phyloP scores from a whole-genome alignment of 2,329 filamentous ascomycete species.

The Ascochyta rabiei region DNA sequence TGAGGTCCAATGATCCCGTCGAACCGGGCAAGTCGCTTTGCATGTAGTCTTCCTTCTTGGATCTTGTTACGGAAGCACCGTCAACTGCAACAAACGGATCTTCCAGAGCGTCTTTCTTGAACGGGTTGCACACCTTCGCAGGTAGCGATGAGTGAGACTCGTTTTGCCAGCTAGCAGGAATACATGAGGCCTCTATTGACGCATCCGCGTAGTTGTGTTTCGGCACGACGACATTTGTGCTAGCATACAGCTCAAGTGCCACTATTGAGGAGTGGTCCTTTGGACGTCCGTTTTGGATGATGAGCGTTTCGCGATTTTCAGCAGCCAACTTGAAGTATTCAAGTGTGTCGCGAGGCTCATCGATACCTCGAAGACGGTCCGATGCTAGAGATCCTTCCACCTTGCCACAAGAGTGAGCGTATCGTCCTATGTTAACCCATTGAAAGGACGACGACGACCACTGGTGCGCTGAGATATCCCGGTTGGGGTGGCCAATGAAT shows the following conservation, averaged over 20 bases:
- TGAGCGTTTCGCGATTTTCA: slow-evolving; percentile 42
- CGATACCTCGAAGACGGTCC: slow-evolving; percentile 48
- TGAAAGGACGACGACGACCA: slow-evolving; percentile 50
- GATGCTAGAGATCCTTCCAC: slow-evolving; percentile 53
- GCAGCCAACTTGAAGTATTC: slow-evolving; percentile 52
- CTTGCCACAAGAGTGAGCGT: slow-evolving; percentile 49
- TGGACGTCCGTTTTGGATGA: slow-evolving; percentile 18
- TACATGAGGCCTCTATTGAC: neutral
- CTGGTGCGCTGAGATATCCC: slow-evolving; percentile 55
- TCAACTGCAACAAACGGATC: slow-evolving; percentile 35
- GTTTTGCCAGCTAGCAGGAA: neutral
- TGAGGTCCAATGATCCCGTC: slow-evolving; percentile 32
- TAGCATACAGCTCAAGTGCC: neutral
- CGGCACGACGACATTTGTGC: neutral
- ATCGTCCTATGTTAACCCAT: slow-evolving; percentile 55
- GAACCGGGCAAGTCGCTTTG: neutral
- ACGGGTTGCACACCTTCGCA: neutral
- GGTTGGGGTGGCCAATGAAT: slow-evolving; percentile 56
- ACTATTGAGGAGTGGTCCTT: neutral
- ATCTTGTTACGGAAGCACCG: neutral
- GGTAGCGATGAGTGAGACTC: neutral
- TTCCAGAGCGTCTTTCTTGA: slow-evolving; percentile 17
- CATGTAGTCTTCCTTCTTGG: neutral
- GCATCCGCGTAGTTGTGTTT: neutral
- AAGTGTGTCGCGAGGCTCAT: slow-evolving; percentile 46